Conservation (phyloP, 768 basidiomycete genomes). For the Tubosaeta brunneosetosa region DNA sequence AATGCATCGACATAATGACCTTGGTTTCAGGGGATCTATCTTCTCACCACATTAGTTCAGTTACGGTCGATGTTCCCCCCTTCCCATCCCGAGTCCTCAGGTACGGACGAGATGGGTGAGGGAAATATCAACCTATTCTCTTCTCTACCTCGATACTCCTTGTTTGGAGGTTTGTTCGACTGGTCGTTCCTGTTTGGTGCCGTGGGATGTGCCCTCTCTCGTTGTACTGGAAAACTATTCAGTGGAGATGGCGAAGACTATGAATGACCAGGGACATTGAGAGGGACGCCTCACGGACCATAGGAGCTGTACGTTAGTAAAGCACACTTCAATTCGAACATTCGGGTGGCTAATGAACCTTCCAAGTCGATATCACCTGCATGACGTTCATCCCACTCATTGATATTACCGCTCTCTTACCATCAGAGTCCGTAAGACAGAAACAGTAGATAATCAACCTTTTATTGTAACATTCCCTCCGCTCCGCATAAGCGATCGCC, state of each 20-base stretch:
- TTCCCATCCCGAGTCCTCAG: slow-evolving; percentile 23
- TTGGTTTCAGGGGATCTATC: slow-evolving; percentile 64
- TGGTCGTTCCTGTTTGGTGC: slow-evolving; percentile 66
- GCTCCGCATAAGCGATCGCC: not conserved
- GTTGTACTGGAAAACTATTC: slow-evolving; percentile 49
- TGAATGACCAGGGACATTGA: slow-evolving; percentile 2
- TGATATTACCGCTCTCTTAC: not conserved
- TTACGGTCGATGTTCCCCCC: slow-evolving; percentile 77
- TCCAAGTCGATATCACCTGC: not conserved
- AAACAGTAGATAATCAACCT: slow-evolving; percentile 12
- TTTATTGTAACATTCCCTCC: not conserved
- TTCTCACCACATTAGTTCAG: slow-evolving; percentile 79
- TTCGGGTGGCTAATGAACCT: not conserved
- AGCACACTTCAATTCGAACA: not conserved
- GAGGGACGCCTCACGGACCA: not conserved
- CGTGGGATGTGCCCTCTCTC: slow-evolving; percentile 38
- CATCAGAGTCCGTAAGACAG: not conserved
- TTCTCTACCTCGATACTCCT: slow-evolving; percentile 67
- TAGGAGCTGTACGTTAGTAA: slow-evolving; percentile 4
- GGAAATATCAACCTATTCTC: slow-evolving; percentile 53
- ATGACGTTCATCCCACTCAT: not conserved
- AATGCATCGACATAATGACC: not conserved
- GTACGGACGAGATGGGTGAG: slow-evolving; percentile 3
- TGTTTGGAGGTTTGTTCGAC: slow-evolving; percentile 74
- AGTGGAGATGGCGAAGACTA: slow-evolving; percentile 14